Base-by-base conservation (phyloP, 441 rosid genomes). In the Kokia cookei region DNA sequence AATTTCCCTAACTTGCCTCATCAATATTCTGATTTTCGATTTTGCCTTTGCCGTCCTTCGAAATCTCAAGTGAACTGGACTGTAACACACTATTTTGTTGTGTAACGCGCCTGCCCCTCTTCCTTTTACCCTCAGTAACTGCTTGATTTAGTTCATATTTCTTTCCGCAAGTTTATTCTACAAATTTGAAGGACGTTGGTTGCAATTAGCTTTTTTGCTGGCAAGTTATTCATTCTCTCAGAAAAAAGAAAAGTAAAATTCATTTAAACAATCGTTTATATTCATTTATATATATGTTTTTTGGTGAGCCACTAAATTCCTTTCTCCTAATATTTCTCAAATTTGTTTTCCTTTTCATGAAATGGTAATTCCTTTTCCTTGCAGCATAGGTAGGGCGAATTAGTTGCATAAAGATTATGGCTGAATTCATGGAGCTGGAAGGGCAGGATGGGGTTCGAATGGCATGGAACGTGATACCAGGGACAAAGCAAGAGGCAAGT, bases 381-480 rank as follows among this genome's bases (percentile, higher is more conserved):
- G 57, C 71, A 47, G 24, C 3, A 2, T 65, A 24, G 54, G 19
- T 50, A 1, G 71, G 57, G 13, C 7, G 13, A 11, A 45, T 66
- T 47, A 45, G 7, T 66, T 66, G 35, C 40, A 14, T 24, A 66
- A 24, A 70, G 29, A 37, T 17, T 4, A 91, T 90, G 98, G 84
- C 88, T 82, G 97, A 93, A 54, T 93, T 95, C 75, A 70, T 76
- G 69, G 98, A 88, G 78, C 86, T 93, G 65, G 99, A 93, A 79
- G 86, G 82, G 48, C 97, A 90, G 78, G 99, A 95, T 71, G 97
- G 98, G 5, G 91, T 91, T 19, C 72, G 98, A 61, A 93, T 91
- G 92, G 81, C 96, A 11, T 95, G 99, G 99, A 95, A 93, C 83
- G 94, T 95, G 73, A 75, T 95, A 26, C 98, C 98, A 7, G 91